phyloP scores from a whole-genome alignment of 225 moss, liverwort and hornwort species.

The Pseudisothecium myosuroides region DNA sequence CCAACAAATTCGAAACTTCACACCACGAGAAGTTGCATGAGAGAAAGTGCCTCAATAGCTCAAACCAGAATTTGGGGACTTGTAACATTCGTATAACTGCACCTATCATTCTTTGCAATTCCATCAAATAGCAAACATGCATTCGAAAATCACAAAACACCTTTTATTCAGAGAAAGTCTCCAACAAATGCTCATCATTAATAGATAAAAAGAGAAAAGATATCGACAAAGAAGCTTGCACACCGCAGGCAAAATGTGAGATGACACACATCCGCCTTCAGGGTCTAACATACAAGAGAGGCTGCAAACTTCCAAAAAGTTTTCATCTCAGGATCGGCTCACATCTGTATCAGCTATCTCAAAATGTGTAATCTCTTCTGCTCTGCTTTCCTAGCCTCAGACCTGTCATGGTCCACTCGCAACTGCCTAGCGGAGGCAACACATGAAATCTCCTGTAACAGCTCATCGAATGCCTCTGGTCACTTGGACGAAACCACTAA shows the following conservation, averaged over 20 bases:
- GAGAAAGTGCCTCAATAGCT: background rate
- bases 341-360: slow-evolving; percentile 36
- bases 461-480: slow-evolving; percentile 1
- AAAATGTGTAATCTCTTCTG: slow-evolving; percentile 23
- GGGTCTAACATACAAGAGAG: slow-evolving; percentile 26
- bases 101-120: background rate
- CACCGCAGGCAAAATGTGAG: slow-evolving; percentile 3
- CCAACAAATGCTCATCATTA: slow-evolving; percentile 22
- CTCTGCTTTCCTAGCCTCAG: slow-evolving; percentile 16
- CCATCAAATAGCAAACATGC: background rate
- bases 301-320: slow-evolving; percentile 38
- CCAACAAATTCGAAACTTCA: background rate
- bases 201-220: slow-evolving; percentile 11
- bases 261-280: slow-evolving; percentile 18
- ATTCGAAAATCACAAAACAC: background rate
- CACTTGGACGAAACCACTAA: background rate
- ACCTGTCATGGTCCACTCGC: slow-evolving; percentile 3
- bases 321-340: slow-evolving; percentile 21
- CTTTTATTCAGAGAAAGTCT: slow-evolving; percentile 20
- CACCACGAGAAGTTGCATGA: background rate
- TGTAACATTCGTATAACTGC: background rate
- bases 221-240: slow-evolving; percentile 13
- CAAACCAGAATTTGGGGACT: background rate
- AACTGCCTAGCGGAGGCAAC: background rate
- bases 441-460: background rate